Evolutionary conservation across 2,329 filamentous ascomycete genomes (phyloP), one percentile per base, ranked within the genome.

Genomic region (Diaporthe vaccinii): DNA sequence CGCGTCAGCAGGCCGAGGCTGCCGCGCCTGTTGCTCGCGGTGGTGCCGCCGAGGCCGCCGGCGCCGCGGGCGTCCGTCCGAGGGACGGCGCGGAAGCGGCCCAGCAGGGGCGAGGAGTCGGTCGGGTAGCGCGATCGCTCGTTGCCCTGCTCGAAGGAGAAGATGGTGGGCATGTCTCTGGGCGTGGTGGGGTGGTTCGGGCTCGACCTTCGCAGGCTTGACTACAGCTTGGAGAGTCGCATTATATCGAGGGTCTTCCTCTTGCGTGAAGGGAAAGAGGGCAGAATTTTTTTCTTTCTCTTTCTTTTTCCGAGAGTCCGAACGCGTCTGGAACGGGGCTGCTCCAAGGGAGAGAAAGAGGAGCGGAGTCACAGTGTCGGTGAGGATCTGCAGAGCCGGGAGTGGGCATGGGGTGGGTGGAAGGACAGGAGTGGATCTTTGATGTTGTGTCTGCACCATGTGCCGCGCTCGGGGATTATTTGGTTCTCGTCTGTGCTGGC

Each of bases 61-160:
- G 46, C 36, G 65, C 71, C 44, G 61, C 70, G 44, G 53, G 65
- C 36, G 59, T 62, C 55, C 49, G 49, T 62, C 53, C 86, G 84
- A 10, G 90, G 90, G 25, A 93, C 90, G 75, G 91, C 91, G 76
- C 91, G 90, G 83, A 91, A 93, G 53, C 91, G 90, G 77, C 91
- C 91, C 2, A 93, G 88, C 12, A 93, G 84, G 34, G 91, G 91
- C 25, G 91, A 90, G 57, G 89, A 85, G 79, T 92, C 89, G 75
- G 81, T 82, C 71, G 83, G 80, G 76, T 84, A 82, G 69, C 86
- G 86, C 76, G 86, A 84, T 79, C 86, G 87, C 84, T 93, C 91
- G 80, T 85, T 88, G 82, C 91, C 91, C 80, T 91, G 91, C 77
- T 91, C 91, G 84, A 93, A 93, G 82, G 89, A 87, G 84, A 93